These are phyloP conservation scores for Haematococcus lacustris DNA, from an alignment of 139 green algal genomes.

Conservation along the genomic window DNA sequence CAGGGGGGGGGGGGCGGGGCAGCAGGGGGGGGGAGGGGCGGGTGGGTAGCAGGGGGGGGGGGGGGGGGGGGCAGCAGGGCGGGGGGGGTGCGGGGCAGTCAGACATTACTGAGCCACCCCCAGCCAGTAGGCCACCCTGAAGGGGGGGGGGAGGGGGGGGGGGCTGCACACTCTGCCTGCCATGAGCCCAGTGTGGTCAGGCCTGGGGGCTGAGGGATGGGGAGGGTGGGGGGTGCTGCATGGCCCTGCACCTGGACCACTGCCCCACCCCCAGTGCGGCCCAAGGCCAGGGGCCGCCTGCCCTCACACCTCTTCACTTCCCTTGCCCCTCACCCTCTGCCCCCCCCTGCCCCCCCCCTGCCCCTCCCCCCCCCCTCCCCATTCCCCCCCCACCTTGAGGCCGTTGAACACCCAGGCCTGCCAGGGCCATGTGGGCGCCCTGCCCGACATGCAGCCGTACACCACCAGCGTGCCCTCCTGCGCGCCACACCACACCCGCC, in stretches of 20 bases:
- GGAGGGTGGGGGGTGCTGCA: no score
- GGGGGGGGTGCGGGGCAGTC: neutral
- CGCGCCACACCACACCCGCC: no score
- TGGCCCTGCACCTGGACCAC: neutral
- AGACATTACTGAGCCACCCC: no score
- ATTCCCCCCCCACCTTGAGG: no score
- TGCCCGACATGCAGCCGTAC: constrained; percentile 73
- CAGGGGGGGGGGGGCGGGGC: neutral
- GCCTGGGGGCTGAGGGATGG: no score
- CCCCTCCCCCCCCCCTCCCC: constrained; percentile 7
- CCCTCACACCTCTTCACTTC: neutral
- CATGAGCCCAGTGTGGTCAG: constrained; percentile 14
- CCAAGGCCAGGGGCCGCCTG: neutral
- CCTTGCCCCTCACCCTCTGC: neutral
- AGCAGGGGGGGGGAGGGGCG: no score
- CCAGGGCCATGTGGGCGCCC: constrained; percentile 54
- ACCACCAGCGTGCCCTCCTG: constrained; percentile 64
- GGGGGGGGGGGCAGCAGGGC: neutral
- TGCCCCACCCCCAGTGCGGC: neutral
- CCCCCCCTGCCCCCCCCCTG: neutral
- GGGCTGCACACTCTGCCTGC: neutral
- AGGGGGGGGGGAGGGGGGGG: neutral
- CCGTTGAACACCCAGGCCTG: constrained; percentile 67
- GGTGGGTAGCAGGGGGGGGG: no score
- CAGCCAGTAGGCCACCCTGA: neutral